A percentile compares a stretch with the other conserved stretches of the same genome.
These are phyloP conservation scores for Metarhizium album DNA, from an alignment of 2,329 filamentous ascomycete genomes.

Conservation along the genomic window DNA sequence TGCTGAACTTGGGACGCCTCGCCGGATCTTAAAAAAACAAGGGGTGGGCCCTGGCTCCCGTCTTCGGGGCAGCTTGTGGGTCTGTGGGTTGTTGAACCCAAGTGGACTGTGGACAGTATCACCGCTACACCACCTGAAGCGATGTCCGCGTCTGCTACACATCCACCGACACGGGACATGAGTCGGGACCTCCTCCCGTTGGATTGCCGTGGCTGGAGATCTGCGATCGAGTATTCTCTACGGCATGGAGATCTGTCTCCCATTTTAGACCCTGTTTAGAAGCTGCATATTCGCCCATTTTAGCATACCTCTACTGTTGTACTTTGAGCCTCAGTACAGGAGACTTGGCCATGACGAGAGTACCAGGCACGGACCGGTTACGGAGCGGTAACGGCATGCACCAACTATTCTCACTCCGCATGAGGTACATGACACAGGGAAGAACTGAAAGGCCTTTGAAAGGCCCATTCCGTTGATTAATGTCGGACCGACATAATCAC, in stretches of 20 bases:
- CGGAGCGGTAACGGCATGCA: no score
- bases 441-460: no score
- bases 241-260: background rate
- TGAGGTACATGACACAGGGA: no score
- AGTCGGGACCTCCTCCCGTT: background rate
- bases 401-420: no score
- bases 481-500: no score
- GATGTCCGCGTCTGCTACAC: background rate
- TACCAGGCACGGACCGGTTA: no score
- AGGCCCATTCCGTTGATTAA: no score
- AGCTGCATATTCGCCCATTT: background rate
- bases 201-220: background rate
- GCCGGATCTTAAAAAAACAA: background rate
- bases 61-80: background rate
- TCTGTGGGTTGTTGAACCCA: background rate
- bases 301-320: background rate
- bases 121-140: background rate
- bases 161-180: background rate
- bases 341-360: background rate
- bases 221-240: background rate
- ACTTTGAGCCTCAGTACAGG: background rate
- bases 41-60: background rate
- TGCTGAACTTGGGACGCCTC: constrained; percentile 1
- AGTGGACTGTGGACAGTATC: background rate
- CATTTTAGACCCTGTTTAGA: background rate